Evolutionary conservation across 257 asterid species (phyloP).

Genomic region (Fraxinus anomala): DNA sequence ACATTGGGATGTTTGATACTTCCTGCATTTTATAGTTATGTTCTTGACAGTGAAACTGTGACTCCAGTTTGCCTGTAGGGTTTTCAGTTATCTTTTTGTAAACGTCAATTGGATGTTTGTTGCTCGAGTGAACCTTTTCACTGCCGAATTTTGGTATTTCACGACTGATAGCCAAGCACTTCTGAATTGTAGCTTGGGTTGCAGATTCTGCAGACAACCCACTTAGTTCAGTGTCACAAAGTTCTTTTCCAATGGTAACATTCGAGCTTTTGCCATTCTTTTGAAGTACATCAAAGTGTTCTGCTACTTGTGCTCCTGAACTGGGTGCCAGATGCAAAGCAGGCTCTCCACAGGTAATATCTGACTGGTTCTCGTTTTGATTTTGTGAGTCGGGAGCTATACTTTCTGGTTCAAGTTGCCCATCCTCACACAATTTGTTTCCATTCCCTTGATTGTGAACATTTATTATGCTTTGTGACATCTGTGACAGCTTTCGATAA

Average conservation of each 20-base stretch:
- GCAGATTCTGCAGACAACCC: constrained; percentile 65
- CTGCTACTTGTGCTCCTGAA: constrained; percentile 44
- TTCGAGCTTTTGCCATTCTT: constrained; percentile 27
- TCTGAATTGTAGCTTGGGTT: constrained; percentile 41
- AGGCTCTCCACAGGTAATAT: constrained; percentile 23
- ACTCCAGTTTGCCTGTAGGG: constrained; percentile 36
- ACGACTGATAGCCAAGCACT: constrained; percentile 23
- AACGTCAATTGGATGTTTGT: constrained; percentile 38
- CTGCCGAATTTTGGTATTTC: constrained; percentile 33
- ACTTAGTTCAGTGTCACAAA: constrained; percentile 53
- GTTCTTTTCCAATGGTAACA: constrained; percentile 33
- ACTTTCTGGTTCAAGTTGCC: constrained; percentile 17
- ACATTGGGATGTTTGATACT: constrained; percentile 32
- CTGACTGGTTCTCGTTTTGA: constrained; percentile 4
- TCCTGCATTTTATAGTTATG: constrained; percentile 35
- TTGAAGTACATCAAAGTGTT: constrained; percentile 26
- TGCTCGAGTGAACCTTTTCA: constrained; percentile 40
- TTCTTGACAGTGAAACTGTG: constrained; percentile 36
- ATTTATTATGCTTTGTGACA: constrained; percentile 9
- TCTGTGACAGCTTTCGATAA: constrained; percentile 39
- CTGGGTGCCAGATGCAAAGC: constrained; percentile 16
- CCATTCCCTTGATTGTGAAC: constrained; percentile 25
- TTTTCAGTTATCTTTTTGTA: constrained; percentile 25
- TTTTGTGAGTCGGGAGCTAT: constrained; percentile 6
- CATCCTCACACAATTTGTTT: constrained; percentile 7